These are phyloP conservation scores for Arabidopsis lyrata DNA, from an alignment of 441 rosid species.

Conservation along the genomic window DNA sequence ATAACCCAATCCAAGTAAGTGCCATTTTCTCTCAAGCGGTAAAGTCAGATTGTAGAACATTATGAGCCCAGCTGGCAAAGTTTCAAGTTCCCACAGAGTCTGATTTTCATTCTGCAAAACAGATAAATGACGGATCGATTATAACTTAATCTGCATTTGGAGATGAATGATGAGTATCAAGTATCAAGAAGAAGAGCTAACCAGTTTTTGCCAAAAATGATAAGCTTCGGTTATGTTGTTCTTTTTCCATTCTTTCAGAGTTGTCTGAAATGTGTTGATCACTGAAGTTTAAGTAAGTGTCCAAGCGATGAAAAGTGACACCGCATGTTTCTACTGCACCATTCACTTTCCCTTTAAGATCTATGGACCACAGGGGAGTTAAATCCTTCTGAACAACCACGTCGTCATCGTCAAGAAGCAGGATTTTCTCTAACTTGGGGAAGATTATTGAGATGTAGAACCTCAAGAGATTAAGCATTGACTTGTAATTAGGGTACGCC, in stretches of 20 bases:
- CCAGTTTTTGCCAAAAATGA: conserved; percentile 84
- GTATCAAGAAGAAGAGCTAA: conserved; percentile 15
- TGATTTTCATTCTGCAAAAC: conserved; percentile 70
- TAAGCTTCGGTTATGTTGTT: conserved; percentile 80
- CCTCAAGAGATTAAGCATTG: conserved; percentile 85
- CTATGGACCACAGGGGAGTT: conserved; percentile 55
- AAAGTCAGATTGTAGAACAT: conserved; percentile 83
- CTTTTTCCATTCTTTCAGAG: conserved; percentile 83
- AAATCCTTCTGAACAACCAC: conserved; percentile 91
- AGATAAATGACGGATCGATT: too few species aligned
- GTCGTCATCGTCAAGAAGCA: conserved; percentile 95
- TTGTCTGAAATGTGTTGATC: conserved; percentile 65
- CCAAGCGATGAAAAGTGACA: conserved; percentile 82
- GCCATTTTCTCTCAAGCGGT: conserved; percentile 81
- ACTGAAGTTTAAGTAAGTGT: conserved; percentile 66
- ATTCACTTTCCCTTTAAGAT: conserved; percentile 77
- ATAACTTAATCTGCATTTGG: conserved; percentile 3
- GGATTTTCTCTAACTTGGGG: conserved; percentile 71
- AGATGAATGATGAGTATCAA: neutral
- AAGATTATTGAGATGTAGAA: conserved; percentile 88
- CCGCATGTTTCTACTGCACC: conserved; percentile 98
- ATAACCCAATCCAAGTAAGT: conserved; percentile 85
- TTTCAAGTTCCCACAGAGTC: conserved; percentile 93
- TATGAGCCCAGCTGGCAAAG: conserved; percentile 87
- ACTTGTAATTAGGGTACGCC: conserved; percentile 88